Evolutionary conservation across 2,329 filamentous ascomycete species (phyloP), one percentile per base, ranked within the genome.

Genomic region (Colletotrichum coccodes): DNA sequence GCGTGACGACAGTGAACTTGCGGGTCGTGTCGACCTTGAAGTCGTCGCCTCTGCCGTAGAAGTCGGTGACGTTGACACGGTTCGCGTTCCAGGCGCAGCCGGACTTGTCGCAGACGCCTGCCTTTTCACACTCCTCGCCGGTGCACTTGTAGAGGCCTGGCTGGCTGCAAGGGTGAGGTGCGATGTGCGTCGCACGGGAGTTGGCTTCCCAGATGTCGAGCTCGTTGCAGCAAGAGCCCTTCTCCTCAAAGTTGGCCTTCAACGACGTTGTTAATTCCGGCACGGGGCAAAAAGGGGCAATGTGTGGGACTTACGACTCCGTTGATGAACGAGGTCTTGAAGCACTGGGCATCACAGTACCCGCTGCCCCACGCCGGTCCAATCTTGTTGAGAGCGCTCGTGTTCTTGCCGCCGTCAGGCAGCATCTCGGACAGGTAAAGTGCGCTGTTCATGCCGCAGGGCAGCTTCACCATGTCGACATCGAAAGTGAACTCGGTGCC

Each of bases 191-290:
- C 8, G 88, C 85, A 70, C 87, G 82, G 59, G 82, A 83, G 81
- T 91, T 91, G 65, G 88, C 87, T 77, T 91, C 89, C 87, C 88
- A 90, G 75, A 90, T 84, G 68, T 92, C 90, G 86, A 92, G 90
- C 79, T 92, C 90, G 49, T 86, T 80, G 78, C 90, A 92, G 85
- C 90, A 92, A 44, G 89, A 83, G 70, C 90, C 90, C 57, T 85
- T 80, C 49, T 79, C 82, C 7, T 87, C 84, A n/a, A 84, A 80
- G 75, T 90, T 91, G 56, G 81, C 87, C 82, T 86, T 32, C 26
- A 58, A 34, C 32, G 11, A 28, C 69, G n/a, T 71, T 71, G 72
- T 70, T 75, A 68, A 16, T 75, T 75, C 8, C 30, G 28, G 11
- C 21, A 47, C 46, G 7, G 71, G 64, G 81, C 75, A 75, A 82